Percentiles rank a stretch among this genome's conserved stretches.
Evolutionary conservation across 1,284 basidiomycete genomes (phyloP).

Genomic region (Ustilago lituana): DNA sequence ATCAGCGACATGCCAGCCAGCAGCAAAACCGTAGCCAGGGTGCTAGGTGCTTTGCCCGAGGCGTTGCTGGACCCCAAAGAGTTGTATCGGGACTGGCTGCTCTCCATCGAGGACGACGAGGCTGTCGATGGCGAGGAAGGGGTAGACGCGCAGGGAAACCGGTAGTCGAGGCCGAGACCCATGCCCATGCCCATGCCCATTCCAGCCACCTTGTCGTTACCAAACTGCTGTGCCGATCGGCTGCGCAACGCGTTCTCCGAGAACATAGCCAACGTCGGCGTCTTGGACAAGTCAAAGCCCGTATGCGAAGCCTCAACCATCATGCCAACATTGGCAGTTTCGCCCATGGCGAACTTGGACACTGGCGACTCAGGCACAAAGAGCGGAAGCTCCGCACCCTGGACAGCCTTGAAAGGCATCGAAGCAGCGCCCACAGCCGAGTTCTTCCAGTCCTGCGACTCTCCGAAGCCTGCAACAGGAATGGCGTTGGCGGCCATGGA

Average conservation of each 20-base stretch:
- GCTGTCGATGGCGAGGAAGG: slow-evolving; percentile 45
- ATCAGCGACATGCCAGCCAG: slow-evolving; percentile 38
- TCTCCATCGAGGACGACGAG: slow-evolving; percentile 31
- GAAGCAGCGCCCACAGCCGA: slow-evolving; percentile 7
- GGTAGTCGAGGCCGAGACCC: slow-evolving; percentile 43
- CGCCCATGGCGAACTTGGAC: slow-evolving; percentile 35
- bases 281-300: slow-evolving; percentile 38
- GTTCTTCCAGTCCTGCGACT: slow-evolving; percentile 7
- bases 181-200: no score
- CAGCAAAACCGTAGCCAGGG: slow-evolving; percentile 20
- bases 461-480: slow-evolving; percentile 11
- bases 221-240: slow-evolving; percentile 20
- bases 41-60: slow-evolving; percentile 17
- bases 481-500: slow-evolving; percentile 11
- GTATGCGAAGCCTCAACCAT: slow-evolving; percentile 24
- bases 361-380: slow-evolving; percentile 40
- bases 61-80: slow-evolving; percentile 7
- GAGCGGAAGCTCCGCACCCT: slow-evolving; percentile 42
- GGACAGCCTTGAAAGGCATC: slow-evolving; percentile 28
- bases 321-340: slow-evolving; percentile 4
- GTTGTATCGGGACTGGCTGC: slow-evolving; percentile 16
- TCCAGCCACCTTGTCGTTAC: slow-evolving; percentile 10
- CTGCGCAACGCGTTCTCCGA: slow-evolving; percentile 33
- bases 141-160: slow-evolving; percentile 26
- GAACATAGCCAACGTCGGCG: slow-evolving; percentile 45